phyloP scores from a whole-genome alignment of 2,329 filamentous ascomycete species.

The Eutypa lata region DNA sequence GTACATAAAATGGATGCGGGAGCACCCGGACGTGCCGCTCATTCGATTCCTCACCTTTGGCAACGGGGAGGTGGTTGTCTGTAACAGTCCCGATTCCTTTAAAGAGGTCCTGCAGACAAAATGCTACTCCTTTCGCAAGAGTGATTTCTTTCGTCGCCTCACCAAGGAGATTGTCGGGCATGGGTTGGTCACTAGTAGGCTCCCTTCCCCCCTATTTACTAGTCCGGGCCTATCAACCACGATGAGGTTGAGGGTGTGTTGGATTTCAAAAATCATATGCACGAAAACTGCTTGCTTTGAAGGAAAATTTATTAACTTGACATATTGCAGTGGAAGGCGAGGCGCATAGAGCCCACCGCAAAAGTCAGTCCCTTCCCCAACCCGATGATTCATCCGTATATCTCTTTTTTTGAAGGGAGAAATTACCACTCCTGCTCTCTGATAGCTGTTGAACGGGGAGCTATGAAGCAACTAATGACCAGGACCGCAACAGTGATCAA shows the following conservation, averaged over 20 bases:
- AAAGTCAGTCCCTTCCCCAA: neutral
- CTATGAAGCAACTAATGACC: neutral
- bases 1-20: conserved; percentile 7
- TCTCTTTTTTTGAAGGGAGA: neutral
- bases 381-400: neutral
- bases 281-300: too few relatives aligned
- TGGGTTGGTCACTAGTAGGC: conserved; percentile 1
- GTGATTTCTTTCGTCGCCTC: conserved; percentile 5
- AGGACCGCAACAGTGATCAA: neutral
- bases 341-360: conserved; percentile 9
- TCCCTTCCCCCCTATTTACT: neutral
- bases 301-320: neutral
- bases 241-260: too few relatives aligned
- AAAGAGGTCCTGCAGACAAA: conserved; percentile 8
- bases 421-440: too few relatives aligned
- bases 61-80: conserved; percentile 11
- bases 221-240: neutral
- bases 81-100: conserved; percentile 7
- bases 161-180: conserved; percentile 8
- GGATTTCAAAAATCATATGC: too few relatives aligned
- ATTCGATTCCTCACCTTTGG: conserved; percentile 10
- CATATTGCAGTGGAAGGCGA: conserved; percentile 10
- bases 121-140: conserved; percentile 8
- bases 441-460: too few relatives aligned
- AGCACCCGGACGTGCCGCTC: conserved; percentile 10